Conservation (phyloP, 306 rosid genomes). For the Rosa rugosa region DNA sequence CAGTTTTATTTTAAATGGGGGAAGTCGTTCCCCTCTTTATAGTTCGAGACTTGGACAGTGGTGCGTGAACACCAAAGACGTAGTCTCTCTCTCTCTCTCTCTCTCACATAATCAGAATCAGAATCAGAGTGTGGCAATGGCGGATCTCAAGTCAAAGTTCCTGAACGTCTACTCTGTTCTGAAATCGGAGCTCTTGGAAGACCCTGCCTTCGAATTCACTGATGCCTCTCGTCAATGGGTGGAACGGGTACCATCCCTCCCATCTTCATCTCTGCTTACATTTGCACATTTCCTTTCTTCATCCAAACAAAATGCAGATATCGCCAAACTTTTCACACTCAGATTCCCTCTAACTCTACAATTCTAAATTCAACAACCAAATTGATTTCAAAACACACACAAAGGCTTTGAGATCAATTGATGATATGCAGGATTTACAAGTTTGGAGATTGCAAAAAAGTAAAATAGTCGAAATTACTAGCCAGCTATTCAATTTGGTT, state of each 20-base stretch:
- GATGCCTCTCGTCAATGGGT: slow-evolving; percentile 70
- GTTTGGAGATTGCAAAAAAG: too few species aligned
- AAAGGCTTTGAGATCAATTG: neutral
- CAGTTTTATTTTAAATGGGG: neutral
- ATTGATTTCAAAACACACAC: neutral
- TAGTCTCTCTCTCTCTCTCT: neutral
- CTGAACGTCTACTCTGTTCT: slow-evolving; percentile 63
- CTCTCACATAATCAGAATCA: neutral
- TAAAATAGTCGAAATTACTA: neutral
- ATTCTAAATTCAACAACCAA: neutral
- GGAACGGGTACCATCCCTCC: slow-evolving; percentile 40
- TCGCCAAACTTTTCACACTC: neutral
- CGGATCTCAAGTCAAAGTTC: slow-evolving; percentile 74
- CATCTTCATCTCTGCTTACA: neutral
- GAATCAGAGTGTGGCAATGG: slow-evolving; percentile 33
- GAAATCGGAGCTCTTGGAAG: slow-evolving; percentile 67
- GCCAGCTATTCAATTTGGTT: neutral
- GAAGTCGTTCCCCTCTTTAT: too few species aligned
- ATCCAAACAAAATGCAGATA: neutral
- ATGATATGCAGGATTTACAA: neutral
- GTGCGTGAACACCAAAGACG: neutral
- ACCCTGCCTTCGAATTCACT: slow-evolving; percentile 73
- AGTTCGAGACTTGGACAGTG: neutral
- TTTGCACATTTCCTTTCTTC: neutral
- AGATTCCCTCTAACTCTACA: neutral